Base-by-base conservation (phyloP, 73 alveolate genomes). In the Symbiodinium natans region DNA sequence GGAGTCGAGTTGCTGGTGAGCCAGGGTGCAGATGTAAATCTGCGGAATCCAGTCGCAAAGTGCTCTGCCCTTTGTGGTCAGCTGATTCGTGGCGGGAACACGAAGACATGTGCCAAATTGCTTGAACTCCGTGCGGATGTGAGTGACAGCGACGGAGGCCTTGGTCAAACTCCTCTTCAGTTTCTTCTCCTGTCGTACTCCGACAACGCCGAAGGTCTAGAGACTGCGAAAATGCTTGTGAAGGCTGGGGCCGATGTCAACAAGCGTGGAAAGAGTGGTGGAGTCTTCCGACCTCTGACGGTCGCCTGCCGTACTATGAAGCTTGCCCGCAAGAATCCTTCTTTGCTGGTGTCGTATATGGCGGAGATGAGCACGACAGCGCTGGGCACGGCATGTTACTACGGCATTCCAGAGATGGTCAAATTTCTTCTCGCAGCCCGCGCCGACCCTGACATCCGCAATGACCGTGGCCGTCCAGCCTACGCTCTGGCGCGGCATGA, bases 291-390 rank as follows among this genome's bases (percentile, higher is more conserved):
- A 43, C 56, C 56, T 43, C 56, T 43, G 11, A 11, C 56, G 11
- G 11, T 43, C 56, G 56, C 56, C 56, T 43, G 56, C 56, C 56
- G 56, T 43, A 11, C 56, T 11, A 43, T 11, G 56, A n/a, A n/a
- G n/a, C 56, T 43, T 6, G 56, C 56, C 56, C 6, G 31, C 74
- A 9, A 56, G 74, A 21, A 19, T 15, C 74, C 84, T 87, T 59
- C 94, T 52, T 36, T 59, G 46, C 41, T 87, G 94, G 71, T 87
- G 83, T 52, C 68, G 41, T 87, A 38, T 71, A 36, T 56, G 23
- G 94, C 94, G 15, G 94, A 87, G 84, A 36, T 56, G 83, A 59
- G 94, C 84, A 87, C 94, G 31, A 87, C 94, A 48, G 84, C 94
- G 27, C 71, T 87, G 41, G 94, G 94, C 33, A 59, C 71, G 73